Conservation (phyloP, 768 basidiomycete genomes). For the Lenzites betulinus region DNA sequence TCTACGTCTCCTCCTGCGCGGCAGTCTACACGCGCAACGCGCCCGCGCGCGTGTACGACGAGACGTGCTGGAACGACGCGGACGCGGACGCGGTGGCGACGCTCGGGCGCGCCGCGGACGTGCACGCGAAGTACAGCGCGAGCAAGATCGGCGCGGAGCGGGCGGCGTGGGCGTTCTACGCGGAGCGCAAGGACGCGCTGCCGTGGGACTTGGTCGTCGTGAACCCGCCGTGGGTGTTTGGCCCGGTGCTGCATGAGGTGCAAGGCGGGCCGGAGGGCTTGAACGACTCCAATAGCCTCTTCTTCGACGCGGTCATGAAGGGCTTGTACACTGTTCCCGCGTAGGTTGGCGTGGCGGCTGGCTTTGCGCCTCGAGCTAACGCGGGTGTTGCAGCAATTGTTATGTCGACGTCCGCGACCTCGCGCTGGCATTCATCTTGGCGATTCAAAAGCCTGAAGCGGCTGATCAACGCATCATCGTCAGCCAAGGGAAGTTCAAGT, state of each 20-base stretch:
- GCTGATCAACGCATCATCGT: slow-evolving; percentile 60
- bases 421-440: slow-evolving; percentile 44
- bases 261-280: neutral
- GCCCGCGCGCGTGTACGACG: slow-evolving; percentile 36
- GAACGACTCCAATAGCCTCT: too few species aligned
- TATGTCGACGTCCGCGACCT: slow-evolving; percentile 55
- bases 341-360: too few species aligned
- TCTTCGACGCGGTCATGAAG: slow-evolving; percentile 4
- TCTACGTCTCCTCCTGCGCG: slow-evolving; percentile 67
- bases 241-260: slow-evolving; percentile 44
- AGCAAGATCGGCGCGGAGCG: slow-evolving; percentile 66
- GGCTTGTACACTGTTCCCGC: too few species aligned
- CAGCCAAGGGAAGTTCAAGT: slow-evolving; percentile 9
- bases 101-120: slow-evolving; percentile 46
- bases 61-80: slow-evolving; percentile 61
- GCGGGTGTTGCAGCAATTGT: neutral
- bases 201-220: slow-evolving; percentile 37
- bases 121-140: slow-evolving; percentile 50
- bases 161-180: slow-evolving; percentile 21
- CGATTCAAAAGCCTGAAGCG: slow-evolving; percentile 51
- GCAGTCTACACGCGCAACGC: slow-evolving; percentile 31
- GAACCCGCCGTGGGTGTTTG: slow-evolving; percentile 39
- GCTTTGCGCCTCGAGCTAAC: neutral
- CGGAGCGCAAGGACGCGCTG: neutral
- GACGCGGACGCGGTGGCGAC: slow-evolving; percentile 52